Conservation (phyloP, 164 flowering plant genomes). For the Dillenia suffruticosa region DNA sequence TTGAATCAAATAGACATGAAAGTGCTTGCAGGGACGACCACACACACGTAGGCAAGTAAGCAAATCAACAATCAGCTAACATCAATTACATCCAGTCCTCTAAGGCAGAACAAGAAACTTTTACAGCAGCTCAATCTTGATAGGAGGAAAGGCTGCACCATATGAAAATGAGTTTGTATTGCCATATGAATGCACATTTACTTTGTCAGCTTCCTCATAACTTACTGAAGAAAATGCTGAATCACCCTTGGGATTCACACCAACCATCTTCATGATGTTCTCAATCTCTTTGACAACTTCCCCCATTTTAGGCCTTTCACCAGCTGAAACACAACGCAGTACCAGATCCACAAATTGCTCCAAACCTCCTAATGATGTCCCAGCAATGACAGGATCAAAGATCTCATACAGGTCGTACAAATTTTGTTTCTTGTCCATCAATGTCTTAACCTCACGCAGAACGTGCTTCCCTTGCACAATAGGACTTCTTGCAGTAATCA, state of each 20-base stretch:
- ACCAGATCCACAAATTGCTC: slow-evolving; percentile 29
- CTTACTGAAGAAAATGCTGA: slow-evolving; percentile 5
- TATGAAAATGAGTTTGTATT: too few species aligned
- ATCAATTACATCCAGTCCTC: too few species aligned
- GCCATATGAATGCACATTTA: too few species aligned
- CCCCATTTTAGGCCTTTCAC: slow-evolving; percentile 30
- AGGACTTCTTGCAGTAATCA: slow-evolving; percentile 33
- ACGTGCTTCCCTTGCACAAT: slow-evolving; percentile 37
- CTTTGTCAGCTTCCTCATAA: too few species aligned
- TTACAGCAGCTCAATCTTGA: too few species aligned
- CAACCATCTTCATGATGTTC: slow-evolving; percentile 27
- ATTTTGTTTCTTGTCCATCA: slow-evolving; percentile 26
- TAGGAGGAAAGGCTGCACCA: too few species aligned
- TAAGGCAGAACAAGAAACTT: too few species aligned
- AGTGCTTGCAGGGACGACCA: too few species aligned
- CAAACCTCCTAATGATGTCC: slow-evolving; percentile 15
- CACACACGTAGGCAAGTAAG: too few species aligned
- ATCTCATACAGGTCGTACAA: slow-evolving; percentile 23
- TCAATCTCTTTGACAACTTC: slow-evolving; percentile 45
- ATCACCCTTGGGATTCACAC: slow-evolving; percentile 21
- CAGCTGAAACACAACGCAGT: slow-evolving; percentile 24
- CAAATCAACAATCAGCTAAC: too few species aligned
- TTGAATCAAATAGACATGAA: too few species aligned
- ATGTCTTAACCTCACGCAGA: slow-evolving; percentile 22
- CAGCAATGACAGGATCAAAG: slow-evolving; percentile 26